These are phyloP conservation scores for Picocystis sp. DNA, from an alignment of 163 green algal species.

Conservation along the genomic window DNA sequence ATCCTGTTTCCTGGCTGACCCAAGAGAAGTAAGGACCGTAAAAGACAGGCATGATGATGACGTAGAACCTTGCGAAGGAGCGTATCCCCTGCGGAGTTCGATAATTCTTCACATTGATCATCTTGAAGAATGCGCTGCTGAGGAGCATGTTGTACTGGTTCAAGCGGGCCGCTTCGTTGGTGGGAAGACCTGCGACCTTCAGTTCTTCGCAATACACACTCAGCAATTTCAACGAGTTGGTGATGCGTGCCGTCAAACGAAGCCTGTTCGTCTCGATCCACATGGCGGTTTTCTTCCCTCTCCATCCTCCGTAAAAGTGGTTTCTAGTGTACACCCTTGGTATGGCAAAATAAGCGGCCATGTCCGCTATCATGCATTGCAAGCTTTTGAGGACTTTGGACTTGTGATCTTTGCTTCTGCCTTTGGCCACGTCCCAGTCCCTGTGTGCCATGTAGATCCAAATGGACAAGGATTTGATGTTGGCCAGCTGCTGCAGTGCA, in stretches of 20 bases:
- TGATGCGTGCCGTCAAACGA: too few relatives aligned
- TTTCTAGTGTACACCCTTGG: too few relatives aligned
- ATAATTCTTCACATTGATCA: conserved; percentile 11
- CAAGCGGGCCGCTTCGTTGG: conserved; percentile 9
- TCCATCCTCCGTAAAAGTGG: too few relatives aligned
- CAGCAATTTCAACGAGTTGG: too few relatives aligned
- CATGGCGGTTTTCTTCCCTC: too few relatives aligned
- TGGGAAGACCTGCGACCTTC: conserved; percentile 10
- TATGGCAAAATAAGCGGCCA: too few relatives aligned
- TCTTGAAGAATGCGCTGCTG: conserved; percentile 5
- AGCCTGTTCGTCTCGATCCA: too few relatives aligned
- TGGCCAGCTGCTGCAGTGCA: background rate
- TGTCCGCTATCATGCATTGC: too few relatives aligned
- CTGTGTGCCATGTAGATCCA: conserved; percentile 5
- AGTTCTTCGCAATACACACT: too few relatives aligned
- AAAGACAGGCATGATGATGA: conserved; percentile 9
- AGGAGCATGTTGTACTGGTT: conserved; percentile 3
- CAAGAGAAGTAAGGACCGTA: conserved; percentile 10
- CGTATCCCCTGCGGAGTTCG: conserved; percentile 7
- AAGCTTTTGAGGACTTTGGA: too few relatives aligned
- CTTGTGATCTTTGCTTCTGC: too few relatives aligned
- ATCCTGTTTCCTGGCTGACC: conserved; percentile 4
- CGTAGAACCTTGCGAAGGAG: conserved; percentile 11
- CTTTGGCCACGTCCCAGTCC: conserved; percentile 3
- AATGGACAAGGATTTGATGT: conserved; percentile 4